Conservation (phyloP, 352 stramenopile species). For the Pythium scleroteichum region DNA sequence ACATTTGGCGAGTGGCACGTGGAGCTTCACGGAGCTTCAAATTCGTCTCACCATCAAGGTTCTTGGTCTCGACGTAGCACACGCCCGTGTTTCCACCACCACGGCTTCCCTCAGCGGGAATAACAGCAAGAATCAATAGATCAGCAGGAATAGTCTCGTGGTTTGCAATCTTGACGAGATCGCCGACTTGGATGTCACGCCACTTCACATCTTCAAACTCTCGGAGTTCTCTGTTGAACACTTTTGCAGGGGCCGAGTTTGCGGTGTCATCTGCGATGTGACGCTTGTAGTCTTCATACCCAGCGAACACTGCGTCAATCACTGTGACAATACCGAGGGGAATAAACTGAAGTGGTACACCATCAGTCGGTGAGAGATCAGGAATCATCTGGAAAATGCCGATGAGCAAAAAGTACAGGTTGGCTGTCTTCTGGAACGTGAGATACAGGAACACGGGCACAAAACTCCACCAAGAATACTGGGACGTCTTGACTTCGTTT, state of each 20-base stretch:
- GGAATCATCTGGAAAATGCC: conserved; percentile 89
- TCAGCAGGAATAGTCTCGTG: conserved; percentile 81
- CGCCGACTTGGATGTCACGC: conserved; percentile 78
- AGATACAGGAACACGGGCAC: conserved; percentile 85
- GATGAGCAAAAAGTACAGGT: conserved; percentile 88
- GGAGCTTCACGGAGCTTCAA: conserved; percentile 81
- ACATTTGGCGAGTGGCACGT: conserved; percentile 56
- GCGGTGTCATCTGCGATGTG: conserved; percentile 73
- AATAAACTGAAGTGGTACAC: conserved; percentile 82
- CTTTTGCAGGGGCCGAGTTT: conserved; percentile 65
- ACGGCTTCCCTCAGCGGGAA: conserved; percentile 57
- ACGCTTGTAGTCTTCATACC: conserved; percentile 84
- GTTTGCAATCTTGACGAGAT: conserved; percentile 84
- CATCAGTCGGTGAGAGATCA: conserved; percentile 74
- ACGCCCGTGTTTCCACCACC: conserved; percentile 68
- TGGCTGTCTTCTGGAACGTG: conserved; percentile 88
- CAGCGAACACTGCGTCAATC: conserved; percentile 83
- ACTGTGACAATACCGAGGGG: conserved; percentile 81
- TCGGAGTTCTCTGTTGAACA: conserved; percentile 77
- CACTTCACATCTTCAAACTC: conserved; percentile 87
- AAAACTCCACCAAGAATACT: conserved; percentile 91
- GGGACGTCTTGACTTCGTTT: conserved; percentile 84
- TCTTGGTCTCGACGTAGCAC: conserved; percentile 91
- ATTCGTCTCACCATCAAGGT: conserved; percentile 87
- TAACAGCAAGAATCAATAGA: conserved; percentile 77